phyloP scores from a whole-genome alignment of 805 yeast genomes.

The Cyberlindnera maritima region DNA sequence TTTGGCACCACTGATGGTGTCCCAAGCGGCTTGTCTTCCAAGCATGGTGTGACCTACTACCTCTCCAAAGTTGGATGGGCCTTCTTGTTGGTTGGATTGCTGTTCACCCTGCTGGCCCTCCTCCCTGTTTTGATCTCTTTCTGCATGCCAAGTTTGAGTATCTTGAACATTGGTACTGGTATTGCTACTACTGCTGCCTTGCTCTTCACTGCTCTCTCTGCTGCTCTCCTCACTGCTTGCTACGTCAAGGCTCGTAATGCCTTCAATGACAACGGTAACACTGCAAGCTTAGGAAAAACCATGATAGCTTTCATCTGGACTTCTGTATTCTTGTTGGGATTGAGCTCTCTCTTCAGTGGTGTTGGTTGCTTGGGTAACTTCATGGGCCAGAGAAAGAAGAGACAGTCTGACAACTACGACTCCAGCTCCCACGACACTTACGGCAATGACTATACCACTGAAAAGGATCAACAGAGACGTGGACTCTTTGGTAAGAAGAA shows the following conservation, averaged over 20 bases:
- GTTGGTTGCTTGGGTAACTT: conserved; percentile 22
- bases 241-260: conserved; percentile 50
- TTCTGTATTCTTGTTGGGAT: conserved; percentile 30
- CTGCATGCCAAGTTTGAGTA: conserved; percentile 21
- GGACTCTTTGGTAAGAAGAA: conserved; percentile 19
- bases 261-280: conserved; percentile 41
- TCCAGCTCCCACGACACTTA: conserved; percentile 28
- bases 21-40: conserved; percentile 49
- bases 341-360: conserved; percentile 21
- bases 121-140: conserved; percentile 32
- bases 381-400: conserved; percentile 12
- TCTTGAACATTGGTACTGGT: conserved; percentile 21
- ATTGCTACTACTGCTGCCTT: conserved; percentile 33
- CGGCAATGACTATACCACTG: conserved; percentile 25
- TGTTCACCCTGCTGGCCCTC: conserved; percentile 50
- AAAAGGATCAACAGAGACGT: conserved; percentile 14
- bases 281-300: conserved; percentile 44
- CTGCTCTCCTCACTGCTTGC: conserved; percentile 51
- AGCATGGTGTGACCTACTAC: conserved; percentile 57
- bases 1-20: conserved; percentile 52
- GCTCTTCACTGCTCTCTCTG: conserved; percentile 43
- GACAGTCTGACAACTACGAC: conserved; percentile 22
- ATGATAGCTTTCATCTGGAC: conserved; percentile 68
- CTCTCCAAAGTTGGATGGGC: conserved; percentile 68
- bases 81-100: conserved; percentile 55